These are phyloP conservation scores for Sideroxylon spinosum DNA, from an alignment of 179 eudicot species.

Conservation along the genomic window DNA sequence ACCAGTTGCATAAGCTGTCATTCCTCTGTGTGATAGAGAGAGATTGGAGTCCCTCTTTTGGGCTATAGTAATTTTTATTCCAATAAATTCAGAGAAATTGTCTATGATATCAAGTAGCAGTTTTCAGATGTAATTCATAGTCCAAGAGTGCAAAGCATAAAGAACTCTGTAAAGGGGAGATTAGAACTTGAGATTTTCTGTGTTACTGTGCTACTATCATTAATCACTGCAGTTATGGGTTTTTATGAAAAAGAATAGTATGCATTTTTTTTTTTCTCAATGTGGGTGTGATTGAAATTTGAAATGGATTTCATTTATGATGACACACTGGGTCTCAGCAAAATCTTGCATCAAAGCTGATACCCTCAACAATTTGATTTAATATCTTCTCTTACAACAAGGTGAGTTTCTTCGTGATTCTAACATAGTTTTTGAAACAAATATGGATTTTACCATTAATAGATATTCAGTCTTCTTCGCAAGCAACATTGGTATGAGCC, in stretches of 20 bases:
- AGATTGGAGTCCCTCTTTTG: not conserved
- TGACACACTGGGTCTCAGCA: not conserved
- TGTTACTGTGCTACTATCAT: not conserved
- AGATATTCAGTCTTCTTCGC: conserved; percentile 85
- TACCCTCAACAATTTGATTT: not conserved
- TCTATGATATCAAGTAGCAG: not conserved
- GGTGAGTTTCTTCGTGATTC: not conserved
- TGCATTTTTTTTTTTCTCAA: too few relatives aligned
- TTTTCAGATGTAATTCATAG: not conserved
- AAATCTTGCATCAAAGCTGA: not conserved
- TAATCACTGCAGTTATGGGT: not conserved
- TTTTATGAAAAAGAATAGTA: not conserved
- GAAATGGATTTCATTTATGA: not conserved
- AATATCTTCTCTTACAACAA: not conserved
- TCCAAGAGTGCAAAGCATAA: not conserved
- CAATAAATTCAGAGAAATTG: not conserved
- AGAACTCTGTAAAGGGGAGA: not conserved
- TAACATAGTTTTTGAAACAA: conserved; percentile 3
- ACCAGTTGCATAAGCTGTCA: too few relatives aligned
- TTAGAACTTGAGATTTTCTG: not conserved
- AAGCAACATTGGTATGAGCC: conserved; percentile 92
- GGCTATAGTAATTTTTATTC: not conserved
- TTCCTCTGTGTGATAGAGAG: not conserved
- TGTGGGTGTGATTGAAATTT: not conserved
- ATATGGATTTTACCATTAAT: conserved; percentile 8